Evolutionary conservation across 495 filamentous ascomycete genomes (phyloP).

Genomic region (Xylaria bambusicola): DNA sequence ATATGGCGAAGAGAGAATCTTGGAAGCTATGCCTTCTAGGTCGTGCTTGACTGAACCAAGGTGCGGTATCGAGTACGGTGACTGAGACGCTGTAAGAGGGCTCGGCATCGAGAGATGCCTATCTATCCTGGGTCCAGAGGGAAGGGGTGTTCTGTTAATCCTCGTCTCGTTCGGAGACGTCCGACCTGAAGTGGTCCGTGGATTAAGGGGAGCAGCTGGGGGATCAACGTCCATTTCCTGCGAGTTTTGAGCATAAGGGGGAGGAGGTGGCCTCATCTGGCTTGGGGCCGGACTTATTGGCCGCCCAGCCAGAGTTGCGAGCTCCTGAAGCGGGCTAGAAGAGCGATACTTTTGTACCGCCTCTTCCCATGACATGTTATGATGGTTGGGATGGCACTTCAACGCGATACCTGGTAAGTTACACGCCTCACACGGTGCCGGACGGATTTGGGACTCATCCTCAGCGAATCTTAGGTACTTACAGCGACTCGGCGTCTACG

Average conservation of each 20-base stretch:
- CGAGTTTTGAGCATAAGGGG: conserved; percentile 37
- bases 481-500: conserved; percentile 52
- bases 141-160: conserved; percentile 49
- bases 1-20: conserved; percentile 41
- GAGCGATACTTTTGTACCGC: conserved; percentile 46
- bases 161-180: conserved; percentile 42
- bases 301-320: conserved; percentile 38
- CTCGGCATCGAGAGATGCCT: conserved; percentile 35
- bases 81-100: conserved; percentile 24
- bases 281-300: conserved; percentile 44
- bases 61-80: conserved; percentile 35
- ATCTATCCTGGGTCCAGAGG: conserved; percentile 47
- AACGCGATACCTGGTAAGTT: conserved; percentile 29
- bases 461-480: conserved; percentile 33
- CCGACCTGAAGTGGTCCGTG: conserved; percentile 30
- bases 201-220: conserved; percentile 27
- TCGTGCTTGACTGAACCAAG: conserved; percentile 43
- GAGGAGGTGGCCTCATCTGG: conserved; percentile 37
- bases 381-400: conserved; percentile 54
- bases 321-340: conserved; percentile 42
- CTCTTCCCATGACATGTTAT: conserved; percentile 54
- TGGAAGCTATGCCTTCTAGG: conserved; percentile 41
- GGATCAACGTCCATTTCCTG: conserved; percentile 48
- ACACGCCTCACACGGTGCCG: not conserved
- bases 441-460: not conserved